A percentile compares a stretch with the other conserved stretches of the same genome.
These are phyloP conservation scores for Lepraria neglecta DNA, from an alignment of 495 filamentous ascomycete genomes.

Conservation along the genomic window DNA sequence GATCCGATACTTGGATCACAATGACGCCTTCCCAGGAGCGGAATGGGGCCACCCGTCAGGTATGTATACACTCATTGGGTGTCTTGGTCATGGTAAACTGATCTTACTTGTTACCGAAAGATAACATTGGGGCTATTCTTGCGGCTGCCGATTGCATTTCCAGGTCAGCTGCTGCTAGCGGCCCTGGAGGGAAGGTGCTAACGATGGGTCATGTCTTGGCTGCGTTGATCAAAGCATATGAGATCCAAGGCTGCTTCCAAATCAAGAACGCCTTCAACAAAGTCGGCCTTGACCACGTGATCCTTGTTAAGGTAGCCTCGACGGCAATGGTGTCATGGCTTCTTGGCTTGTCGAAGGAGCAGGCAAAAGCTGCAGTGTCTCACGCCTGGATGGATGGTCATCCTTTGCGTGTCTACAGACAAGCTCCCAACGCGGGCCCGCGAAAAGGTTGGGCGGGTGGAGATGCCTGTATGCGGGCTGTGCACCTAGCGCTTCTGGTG, in stretches of 20 bases:
- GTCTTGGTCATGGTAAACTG: neutral
- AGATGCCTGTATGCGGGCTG: conserved; percentile 41
- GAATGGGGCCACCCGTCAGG: conserved; percentile 48
- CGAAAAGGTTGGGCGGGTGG: conserved; percentile 46
- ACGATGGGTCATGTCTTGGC: conserved; percentile 18
- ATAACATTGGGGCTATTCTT: conserved; percentile 42
- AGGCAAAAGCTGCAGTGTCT: conserved; percentile 35
- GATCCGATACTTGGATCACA: conserved; percentile 44
- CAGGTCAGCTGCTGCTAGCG: too few relatives aligned
- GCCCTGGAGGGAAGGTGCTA: too few relatives aligned
- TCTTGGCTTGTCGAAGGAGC: conserved; percentile 31
- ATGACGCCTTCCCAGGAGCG: conserved; percentile 38
- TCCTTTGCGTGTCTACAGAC: conserved; percentile 36
- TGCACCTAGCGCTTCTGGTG: conserved; percentile 37
- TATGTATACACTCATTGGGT: conserved; percentile 19
- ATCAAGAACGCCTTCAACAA: conserved; percentile 39
- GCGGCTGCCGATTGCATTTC: conserved; percentile 37
- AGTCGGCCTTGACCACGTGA: conserved; percentile 41
- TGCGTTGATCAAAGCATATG: conserved; percentile 43
- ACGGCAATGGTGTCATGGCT: conserved; percentile 37
- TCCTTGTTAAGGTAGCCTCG: conserved; percentile 42
- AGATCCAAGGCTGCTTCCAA: conserved; percentile 44
- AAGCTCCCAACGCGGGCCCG: conserved; percentile 35
- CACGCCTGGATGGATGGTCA: conserved; percentile 41
- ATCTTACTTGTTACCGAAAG: conserved; percentile 19